Conservation (phyloP, 441 rosid species). For the Gossypium trilobum region DNA sequence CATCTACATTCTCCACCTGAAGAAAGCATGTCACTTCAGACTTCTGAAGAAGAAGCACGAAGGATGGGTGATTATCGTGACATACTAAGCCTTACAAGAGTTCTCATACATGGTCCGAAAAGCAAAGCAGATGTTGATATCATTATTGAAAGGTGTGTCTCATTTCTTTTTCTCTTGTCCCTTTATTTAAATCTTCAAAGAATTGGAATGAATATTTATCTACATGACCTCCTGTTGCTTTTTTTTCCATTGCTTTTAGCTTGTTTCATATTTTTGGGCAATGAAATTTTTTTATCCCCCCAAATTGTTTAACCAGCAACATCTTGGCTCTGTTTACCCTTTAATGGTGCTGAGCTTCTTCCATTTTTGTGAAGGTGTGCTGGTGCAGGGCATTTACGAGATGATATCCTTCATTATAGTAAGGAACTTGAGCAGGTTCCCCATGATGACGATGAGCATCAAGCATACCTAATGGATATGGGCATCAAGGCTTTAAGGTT, state of each 20-base stretch:
- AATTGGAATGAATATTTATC: neutral
- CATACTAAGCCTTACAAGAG: slow-evolving; percentile 92
- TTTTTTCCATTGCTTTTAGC: neutral
- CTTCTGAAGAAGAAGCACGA: slow-evolving; percentile 64
- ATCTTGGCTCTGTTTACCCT: neutral
- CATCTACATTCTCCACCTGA: slow-evolving; percentile 28
- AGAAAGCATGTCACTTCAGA: slow-evolving; percentile 37
- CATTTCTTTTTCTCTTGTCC: neutral
- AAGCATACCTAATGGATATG: slow-evolving; percentile 62
- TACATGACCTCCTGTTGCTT: neutral
- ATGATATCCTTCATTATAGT: slow-evolving; percentile 61
- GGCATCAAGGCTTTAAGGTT: slow-evolving; percentile 89
- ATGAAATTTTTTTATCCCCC: neutral
- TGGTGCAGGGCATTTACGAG: slow-evolving; percentile 88
- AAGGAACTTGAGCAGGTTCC: slow-evolving; percentile 53
- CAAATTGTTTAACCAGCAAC: neutral
- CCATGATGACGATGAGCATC: slow-evolving; percentile 53
- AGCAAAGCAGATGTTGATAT: slow-evolving; percentile 89
- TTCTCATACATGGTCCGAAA: slow-evolving; percentile 78
- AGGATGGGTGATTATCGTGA: slow-evolving; percentile 93
- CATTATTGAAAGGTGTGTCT: slow-evolving; percentile 53
- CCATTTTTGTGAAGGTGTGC: slow-evolving; percentile 49
- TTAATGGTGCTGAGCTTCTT: slow-evolving; percentile 20
- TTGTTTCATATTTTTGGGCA: neutral
- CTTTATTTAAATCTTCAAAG: neutral